Conservation (phyloP, 805 yeast species). For the Spathaspora sp. region DNA sequence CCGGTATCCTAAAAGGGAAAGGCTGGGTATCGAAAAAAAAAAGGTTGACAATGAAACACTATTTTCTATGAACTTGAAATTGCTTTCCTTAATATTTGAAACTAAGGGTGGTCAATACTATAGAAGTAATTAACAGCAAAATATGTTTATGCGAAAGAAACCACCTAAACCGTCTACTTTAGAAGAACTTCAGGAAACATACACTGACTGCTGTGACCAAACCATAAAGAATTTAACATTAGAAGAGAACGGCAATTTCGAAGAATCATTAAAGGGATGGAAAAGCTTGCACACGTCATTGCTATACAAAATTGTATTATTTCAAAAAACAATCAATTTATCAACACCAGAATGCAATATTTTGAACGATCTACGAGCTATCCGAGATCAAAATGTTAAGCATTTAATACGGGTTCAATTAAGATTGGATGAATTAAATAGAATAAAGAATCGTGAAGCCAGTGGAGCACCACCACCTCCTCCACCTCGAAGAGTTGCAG, state of each 20-base stretch:
- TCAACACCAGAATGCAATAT: constrained; percentile 21
- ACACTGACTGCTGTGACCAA: constrained; percentile 58
- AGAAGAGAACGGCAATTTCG: constrained; percentile 52
- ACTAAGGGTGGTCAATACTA: not conserved
- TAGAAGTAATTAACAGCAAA: not conserved
- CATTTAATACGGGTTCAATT: constrained; percentile 40
- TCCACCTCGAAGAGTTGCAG: constrained; percentile 4
- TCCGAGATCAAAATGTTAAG: constrained; percentile 41
- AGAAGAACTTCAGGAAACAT: constrained; percentile 57
- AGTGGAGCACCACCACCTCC: constrained; percentile 10
- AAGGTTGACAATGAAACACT: not conserved
- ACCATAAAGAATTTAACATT: constrained; percentile 54
- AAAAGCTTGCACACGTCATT: constrained; percentile 63
- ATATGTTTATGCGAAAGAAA: constrained; percentile 37
- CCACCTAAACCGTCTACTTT: constrained; percentile 51
- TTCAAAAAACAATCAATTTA: constrained; percentile 37
- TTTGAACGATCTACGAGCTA: constrained; percentile 29
- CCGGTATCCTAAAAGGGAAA: not conserved
- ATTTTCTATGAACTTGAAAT: not conserved
- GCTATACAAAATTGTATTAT: constrained; percentile 52
- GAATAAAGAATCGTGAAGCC: constrained; percentile 16
- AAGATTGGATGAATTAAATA: constrained; percentile 33
- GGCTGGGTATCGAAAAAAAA: not conserved
- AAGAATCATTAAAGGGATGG: constrained; percentile 69
- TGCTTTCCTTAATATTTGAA: not conserved